These are phyloP conservation scores for Rosa multiflora DNA, from an alignment of 306 rosid genomes.

Conservation along the genomic window DNA sequence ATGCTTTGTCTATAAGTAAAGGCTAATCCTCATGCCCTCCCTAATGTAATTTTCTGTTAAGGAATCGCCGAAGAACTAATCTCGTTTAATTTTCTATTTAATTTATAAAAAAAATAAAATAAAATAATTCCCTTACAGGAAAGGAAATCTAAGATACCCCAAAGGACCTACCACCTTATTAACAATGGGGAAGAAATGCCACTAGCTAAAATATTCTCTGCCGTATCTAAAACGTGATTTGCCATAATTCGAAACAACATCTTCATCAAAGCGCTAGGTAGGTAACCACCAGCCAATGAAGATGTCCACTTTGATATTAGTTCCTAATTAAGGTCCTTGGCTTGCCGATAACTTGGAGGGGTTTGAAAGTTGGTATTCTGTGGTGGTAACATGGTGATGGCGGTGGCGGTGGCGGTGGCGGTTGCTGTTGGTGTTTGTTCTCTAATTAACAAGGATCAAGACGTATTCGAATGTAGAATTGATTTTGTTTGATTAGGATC, in stretches of 20 bases:
- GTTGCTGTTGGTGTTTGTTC: neutral
- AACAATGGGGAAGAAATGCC: neutral
- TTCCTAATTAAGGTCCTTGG: too few species aligned
- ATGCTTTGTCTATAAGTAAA: neutral
- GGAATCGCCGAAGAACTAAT: too few species aligned
- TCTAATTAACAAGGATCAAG: neutral
- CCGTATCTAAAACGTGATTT: neutral
- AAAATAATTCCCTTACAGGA: neutral
- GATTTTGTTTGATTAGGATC: neutral
- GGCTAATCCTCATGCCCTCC: neutral
- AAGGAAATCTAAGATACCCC: neutral
- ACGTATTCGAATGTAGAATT: neutral
- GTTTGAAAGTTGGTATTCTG: neutral
- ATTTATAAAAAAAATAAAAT: too few species aligned
- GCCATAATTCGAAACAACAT: neutral
- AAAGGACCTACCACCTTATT: conserved; percentile 5
- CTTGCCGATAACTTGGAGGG: neutral
- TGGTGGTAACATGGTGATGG: neutral
- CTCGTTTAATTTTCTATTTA: too few species aligned
- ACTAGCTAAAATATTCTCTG: neutral
- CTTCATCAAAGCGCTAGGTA: neutral
- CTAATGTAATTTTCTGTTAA: neutral
- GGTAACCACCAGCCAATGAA: neutral
- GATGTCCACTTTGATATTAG: neutral
- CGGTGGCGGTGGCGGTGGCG: neutral